Evolutionary conservation across 768 basidiomycete genomes (phyloP).

Genomic region (Lactarius evosmus): DNA sequence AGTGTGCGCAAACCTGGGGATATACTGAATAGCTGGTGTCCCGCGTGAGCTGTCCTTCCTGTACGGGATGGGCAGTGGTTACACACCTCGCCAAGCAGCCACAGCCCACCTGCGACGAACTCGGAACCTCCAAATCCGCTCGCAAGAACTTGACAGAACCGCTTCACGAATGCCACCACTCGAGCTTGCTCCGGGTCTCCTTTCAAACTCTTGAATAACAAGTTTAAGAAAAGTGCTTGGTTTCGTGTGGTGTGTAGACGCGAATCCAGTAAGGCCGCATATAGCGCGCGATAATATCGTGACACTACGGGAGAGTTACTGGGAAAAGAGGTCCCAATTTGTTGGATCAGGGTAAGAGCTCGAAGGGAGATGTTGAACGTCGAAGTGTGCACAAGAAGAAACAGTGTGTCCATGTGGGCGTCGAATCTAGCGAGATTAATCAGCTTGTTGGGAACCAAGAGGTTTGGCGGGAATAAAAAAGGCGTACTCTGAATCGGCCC

Average conservation of each 20-base stretch:
- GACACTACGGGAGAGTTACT: conserved; percentile 47
- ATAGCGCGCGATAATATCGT: conserved; percentile 79
- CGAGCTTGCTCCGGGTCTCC: conserved; percentile 55
- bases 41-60: background rate
- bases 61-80: background rate
- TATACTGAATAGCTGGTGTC: conserved; percentile 47
- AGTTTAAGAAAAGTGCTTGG: conserved; percentile 95
- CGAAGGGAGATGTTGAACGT: conserved; percentile 97
- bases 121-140: conserved; percentile 70
- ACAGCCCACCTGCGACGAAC: conserved; percentile 86
- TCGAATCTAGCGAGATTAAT: conserved; percentile 53
- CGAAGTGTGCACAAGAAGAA: conserved; percentile 90
- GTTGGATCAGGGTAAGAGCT: conserved; percentile 84
- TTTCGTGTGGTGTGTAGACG: conserved; percentile 82
- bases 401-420: conserved; percentile 88
- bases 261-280: conserved; percentile 81
- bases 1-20: conserved; percentile 46
- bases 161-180: conserved; percentile 73
- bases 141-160: conserved; percentile 77
- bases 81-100: conserved; percentile 78
- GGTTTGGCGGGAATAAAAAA: background rate
- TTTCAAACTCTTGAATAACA: conserved; percentile 89
- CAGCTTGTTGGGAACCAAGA: background rate
- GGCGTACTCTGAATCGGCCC: conserved; percentile 59
- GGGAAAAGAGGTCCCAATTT: conserved; percentile 60